Conservation (phyloP, 805 yeast species). For the Starmera dryadoides region DNA sequence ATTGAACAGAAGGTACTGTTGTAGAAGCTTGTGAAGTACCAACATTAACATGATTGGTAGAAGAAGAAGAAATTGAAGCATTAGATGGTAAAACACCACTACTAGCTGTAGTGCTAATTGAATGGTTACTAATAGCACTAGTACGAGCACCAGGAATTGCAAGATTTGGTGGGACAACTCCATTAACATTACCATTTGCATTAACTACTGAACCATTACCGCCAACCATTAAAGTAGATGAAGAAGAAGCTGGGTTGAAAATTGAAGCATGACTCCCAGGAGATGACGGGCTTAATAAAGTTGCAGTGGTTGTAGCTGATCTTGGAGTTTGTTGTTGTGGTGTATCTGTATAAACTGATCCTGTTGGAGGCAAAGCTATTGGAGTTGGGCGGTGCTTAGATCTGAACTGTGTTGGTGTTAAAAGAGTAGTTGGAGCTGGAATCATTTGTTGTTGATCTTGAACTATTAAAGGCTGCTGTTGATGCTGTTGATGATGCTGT, state of each 20-base stretch:
- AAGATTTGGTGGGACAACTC: too few relatives aligned
- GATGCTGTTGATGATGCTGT: not conserved
- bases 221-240: too few relatives aligned
- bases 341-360: slow-evolving; percentile 11
- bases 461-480: not conserved
- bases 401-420: slow-evolving; percentile 17
- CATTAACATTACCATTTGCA: too few relatives aligned
- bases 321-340: slow-evolving; percentile 17
- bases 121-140: too few relatives aligned
- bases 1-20: slow-evolving; percentile 15
- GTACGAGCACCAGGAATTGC: too few relatives aligned
- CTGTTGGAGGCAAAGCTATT: slow-evolving; percentile 9
- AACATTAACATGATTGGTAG: too few relatives aligned
- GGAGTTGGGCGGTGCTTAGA: slow-evolving; percentile 22
- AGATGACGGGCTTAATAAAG: not conserved
- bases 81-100: too few relatives aligned
- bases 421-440: slow-evolving; percentile 9
- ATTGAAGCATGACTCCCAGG: too few relatives aligned
- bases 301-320: slow-evolving; percentile 11
- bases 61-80: too few relatives aligned
- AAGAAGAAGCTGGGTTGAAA: too few relatives aligned
- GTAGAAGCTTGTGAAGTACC: not conserved
- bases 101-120: too few relatives aligned
- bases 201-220: not conserved
- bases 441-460: not conserved